These are phyloP conservation scores for Periconia sp. DNA, from an alignment of 2,329 filamentous ascomycete genomes.

Conservation along the genomic window DNA sequence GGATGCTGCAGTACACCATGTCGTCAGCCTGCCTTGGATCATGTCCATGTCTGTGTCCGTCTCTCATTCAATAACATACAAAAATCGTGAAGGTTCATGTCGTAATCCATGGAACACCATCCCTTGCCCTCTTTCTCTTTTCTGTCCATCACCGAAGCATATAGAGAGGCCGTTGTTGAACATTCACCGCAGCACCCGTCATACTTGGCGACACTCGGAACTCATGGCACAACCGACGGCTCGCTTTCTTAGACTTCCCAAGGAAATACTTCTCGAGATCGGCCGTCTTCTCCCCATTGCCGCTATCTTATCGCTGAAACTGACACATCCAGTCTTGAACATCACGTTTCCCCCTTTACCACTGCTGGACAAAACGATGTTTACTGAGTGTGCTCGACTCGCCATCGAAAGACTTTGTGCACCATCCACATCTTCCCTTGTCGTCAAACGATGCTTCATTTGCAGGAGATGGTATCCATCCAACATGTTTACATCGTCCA, in stretches of 20 bases:
- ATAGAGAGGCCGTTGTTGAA: not conserved
- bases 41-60: no score
- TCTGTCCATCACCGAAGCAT: not conserved
- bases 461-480: slow-evolving; percentile 34
- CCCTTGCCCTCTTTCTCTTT: no score
- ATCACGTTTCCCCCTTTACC: slow-evolving; percentile 21
- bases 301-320: slow-evolving; percentile 41
- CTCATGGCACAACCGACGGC: not conserved
- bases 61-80: no score
- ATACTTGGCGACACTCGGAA: not conserved
- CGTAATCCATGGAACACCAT: no score
- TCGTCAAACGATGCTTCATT: slow-evolving; percentile 28
- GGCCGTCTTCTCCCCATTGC: slow-evolving; percentile 39
- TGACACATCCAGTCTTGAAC: slow-evolving; percentile 37
- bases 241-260: slow-evolving; percentile 35
- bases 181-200: not conserved
- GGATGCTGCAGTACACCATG: no score
- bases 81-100: no score
- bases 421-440: slow-evolving; percentile 9
- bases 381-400: slow-evolving; percentile 30
- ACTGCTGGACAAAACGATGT: slow-evolving; percentile 6
- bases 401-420: slow-evolving; percentile 32
- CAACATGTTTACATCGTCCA: slow-evolving; percentile 33
- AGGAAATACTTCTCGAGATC: slow-evolving; percentile 45
- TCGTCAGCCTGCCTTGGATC: no score